Evolutionary conservation across 805 yeast species (phyloP), one percentile per base, ranked within the genome.

Genomic region (Pichia pseudocactophila): DNA sequence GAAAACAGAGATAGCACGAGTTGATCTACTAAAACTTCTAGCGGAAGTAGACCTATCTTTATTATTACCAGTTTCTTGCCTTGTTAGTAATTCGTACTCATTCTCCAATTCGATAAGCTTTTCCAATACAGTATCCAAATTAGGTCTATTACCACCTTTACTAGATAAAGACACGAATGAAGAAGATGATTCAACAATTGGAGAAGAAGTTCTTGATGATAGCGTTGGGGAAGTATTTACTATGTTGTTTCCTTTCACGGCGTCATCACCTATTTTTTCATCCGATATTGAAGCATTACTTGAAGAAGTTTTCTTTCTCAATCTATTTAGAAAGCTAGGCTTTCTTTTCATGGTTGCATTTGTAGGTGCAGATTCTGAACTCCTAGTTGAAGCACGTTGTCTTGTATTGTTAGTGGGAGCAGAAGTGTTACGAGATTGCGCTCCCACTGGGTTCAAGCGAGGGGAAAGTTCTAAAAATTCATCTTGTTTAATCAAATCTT

Each of bases 1-100:
- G 18, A 72, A 62, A 3, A 73, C 54, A 4, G 73, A 65, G 5
- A 57, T 53, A 2, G 56, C 51, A 3, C 57, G 55, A 8, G 55
- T 41, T 16, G 46, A 34, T 36, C 64, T 50, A 3, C 55, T 49
- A 18, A 59, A 44, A 7, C 55, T 43, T 30, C 50, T 46, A 33
- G 56, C 47, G 2, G 62, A 49, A 13, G 53, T 47, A 13, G 58
- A 53, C 36, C 55, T 42, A n/a, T 12, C 6, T 28, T 28, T 28
- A 7, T 47, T 18, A 2, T 31, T 38, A 31, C 47, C 45, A 2
- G 48, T 43, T 34, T 51, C 56, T 2, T 58, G 49, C 37, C 47
- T 48, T 35, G 49, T 41, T 36, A 59, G 44, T 25, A 45, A 26
- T 30, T 45, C 34, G 34, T 50, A 59, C 19, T 56, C 50, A 13